Percentiles rank a stretch among this genome's conserved stretches.
These are phyloP conservation scores for Chimonanthus salicifolius DNA, from an alignment of 164 flowering plant species.

Conservation along the genomic window DNA sequence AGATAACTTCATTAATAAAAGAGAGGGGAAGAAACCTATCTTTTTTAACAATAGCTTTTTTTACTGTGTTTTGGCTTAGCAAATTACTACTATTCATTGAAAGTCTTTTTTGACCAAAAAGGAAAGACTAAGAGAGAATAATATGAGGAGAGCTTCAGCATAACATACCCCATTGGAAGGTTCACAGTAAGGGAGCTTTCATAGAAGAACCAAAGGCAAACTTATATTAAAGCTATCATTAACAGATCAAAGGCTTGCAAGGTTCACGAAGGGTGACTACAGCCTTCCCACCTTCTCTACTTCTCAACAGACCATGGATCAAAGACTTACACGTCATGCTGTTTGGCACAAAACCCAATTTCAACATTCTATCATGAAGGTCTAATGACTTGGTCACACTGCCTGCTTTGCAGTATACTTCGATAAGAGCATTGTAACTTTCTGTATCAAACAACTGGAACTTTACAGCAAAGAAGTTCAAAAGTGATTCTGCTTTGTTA, in stretches of 20 bases:
- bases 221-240: slow-evolving; percentile 9
- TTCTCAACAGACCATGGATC: slow-evolving; percentile 48
- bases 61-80: too few species aligned
- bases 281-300: slow-evolving; percentile 4
- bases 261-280: too few species aligned
- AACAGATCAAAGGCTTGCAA: background rate
- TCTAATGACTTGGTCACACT: slow-evolving; percentile 40
- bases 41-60: too few species aligned
- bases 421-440: slow-evolving; percentile 54
- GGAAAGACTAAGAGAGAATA: too few species aligned
- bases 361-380: slow-evolving; percentile 61
- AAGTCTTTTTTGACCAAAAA: too few species aligned
- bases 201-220: background rate
- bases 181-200: too few species aligned
- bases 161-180: too few species aligned
- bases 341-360: slow-evolving; percentile 63
- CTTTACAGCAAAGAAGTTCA: slow-evolving; percentile 44
- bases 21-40: too few species aligned
- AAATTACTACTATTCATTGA: too few species aligned
- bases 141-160: too few species aligned
- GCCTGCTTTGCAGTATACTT: slow-evolving; percentile 35
- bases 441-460: slow-evolving; percentile 45
- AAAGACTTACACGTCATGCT: slow-evolving; percentile 54
- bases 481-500: slow-evolving; percentile 50
- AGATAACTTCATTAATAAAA: too few species aligned